Conservation (phyloP, 257 asterid species). For the Rehmannia glutinosa region DNA sequence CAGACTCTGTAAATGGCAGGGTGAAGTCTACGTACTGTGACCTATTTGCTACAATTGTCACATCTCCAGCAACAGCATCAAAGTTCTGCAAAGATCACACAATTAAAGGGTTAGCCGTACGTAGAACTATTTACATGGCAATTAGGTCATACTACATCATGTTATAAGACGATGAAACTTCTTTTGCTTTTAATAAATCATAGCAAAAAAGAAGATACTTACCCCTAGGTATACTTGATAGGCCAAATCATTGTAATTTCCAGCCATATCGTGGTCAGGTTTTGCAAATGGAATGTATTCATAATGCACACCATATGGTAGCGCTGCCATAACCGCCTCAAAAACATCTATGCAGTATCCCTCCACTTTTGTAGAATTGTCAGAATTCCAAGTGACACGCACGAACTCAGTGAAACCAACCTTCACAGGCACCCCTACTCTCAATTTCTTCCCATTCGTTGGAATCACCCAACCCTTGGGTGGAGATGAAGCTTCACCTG, state of each 20-base stretch:
- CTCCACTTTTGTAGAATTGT: constrained; percentile 24
- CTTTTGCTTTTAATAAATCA: neutral
- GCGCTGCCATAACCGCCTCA: constrained; percentile 36
- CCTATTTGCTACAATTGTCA: constrained; percentile 42
- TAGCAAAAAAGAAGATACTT: neutral
- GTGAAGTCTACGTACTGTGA: constrained; percentile 48
- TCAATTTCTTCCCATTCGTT: constrained; percentile 38
- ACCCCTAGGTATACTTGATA: constrained; percentile 46
- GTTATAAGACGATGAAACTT: neutral
- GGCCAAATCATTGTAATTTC: constrained; percentile 24
- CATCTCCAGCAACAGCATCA: constrained; percentile 47
- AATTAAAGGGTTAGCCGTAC: neutral
- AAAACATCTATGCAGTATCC: constrained; percentile 52
- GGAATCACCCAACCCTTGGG: constrained; percentile 64
- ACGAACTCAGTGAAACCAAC: constrained; percentile 37
- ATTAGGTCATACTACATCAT: no score
- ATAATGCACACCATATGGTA: constrained; percentile 38
- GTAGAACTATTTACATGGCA: neutral
- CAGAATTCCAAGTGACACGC: constrained; percentile 21
- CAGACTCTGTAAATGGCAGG: constrained; percentile 48
- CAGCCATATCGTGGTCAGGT: constrained; percentile 24
- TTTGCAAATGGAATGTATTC: constrained; percentile 41
- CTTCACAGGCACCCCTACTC: constrained; percentile 41
- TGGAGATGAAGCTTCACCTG: constrained; percentile 26
- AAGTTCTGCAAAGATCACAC: constrained; percentile 19